Percentiles rank a stretch among this genome's conserved stretches.
Evolutionary conservation across 768 basidiomycete genomes (phyloP).

Genomic region (Mycena vulgaris): DNA sequence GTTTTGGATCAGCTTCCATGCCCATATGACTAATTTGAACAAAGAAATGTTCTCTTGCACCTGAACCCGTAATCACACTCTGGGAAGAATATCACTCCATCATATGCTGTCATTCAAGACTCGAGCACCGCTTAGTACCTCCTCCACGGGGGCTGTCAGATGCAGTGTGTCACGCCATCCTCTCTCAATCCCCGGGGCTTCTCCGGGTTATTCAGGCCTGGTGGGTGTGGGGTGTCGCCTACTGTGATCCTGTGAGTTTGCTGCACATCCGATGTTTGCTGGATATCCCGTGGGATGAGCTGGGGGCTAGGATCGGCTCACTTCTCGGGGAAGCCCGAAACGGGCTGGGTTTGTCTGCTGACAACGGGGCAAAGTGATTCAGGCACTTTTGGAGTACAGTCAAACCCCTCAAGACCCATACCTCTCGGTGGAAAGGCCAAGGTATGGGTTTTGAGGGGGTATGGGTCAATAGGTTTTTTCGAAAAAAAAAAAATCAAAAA

Average conservation of each 20-base stretch:
- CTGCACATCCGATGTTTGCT: background rate
- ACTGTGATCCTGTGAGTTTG: background rate
- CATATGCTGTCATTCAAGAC: background rate
- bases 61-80: background rate
- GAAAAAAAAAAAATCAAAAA: too few relatives aligned
- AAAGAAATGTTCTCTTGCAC: background rate
- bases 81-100: background rate
- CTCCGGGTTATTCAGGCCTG: background rate
- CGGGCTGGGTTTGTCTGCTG: too few relatives aligned
- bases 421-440: too few relatives aligned
- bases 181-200: background rate
- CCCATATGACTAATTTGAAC: background rate
- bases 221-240: background rate
- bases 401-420: too few relatives aligned
- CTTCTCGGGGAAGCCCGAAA: too few relatives aligned
- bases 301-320: background rate
- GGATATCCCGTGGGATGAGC: constrained; percentile 3
- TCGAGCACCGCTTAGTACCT: background rate
- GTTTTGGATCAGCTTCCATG: background rate
- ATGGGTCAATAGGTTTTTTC: too few relatives aligned
- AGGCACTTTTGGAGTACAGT: too few relatives aligned
- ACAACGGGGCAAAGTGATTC: too few relatives aligned
- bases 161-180: background rate
- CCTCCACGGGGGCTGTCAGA: background rate
- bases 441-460: too few relatives aligned